Evolutionary conservation across 768 basidiomycete species (phyloP), one percentile per base, ranked within the genome.

Genomic region (Hebeloma cylindrosporum): DNA sequence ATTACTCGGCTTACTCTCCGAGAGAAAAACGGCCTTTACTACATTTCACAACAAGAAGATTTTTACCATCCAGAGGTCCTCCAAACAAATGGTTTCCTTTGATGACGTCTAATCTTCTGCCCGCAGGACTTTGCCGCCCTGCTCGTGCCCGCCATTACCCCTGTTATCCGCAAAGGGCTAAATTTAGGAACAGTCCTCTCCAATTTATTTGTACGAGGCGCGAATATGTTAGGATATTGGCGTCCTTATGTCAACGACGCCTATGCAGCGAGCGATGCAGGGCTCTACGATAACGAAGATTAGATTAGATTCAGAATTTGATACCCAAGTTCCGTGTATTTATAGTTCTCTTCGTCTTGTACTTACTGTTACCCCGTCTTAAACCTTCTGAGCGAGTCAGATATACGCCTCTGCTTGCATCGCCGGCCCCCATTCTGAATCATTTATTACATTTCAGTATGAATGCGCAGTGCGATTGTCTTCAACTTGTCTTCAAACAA

Each of bases 1-100:
- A 29, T 80, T 17, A 69, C 75, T 20, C 74, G 75, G 37, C 55
- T 85, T 32, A 74, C 67, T 2, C 70, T 86, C n/a, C 68, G 62
- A 33, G 69, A 79, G 57, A 59, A 61, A 31, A 58, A 63, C 14
- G 68, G 60, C 1, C 38, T 61, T 2, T 69, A 71, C 53, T 71
- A 73, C 36, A 83, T 86, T 35, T 52, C 63, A 1, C 59, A 65
- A 40, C 81, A 85, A 51, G 80, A 85, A 52, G 80, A 83, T 54
- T 74, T 79, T 43, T 77, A 75, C 49, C 77, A 78, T 52, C 71
- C 81, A 2, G 75, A 78, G 47, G 79, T 75, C 7, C 14, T 21
- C 14, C 11, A 13, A n/a, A 3, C 14, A 17, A 9, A 7, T 11
- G n/a, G n/a, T 32, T 30, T 29, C 13, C 17, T 33, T 16, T 14